phyloP scores from a whole-genome alignment of 2,329 filamentous ascomycete species.

The Fonsecaea pedrosoi region DNA sequence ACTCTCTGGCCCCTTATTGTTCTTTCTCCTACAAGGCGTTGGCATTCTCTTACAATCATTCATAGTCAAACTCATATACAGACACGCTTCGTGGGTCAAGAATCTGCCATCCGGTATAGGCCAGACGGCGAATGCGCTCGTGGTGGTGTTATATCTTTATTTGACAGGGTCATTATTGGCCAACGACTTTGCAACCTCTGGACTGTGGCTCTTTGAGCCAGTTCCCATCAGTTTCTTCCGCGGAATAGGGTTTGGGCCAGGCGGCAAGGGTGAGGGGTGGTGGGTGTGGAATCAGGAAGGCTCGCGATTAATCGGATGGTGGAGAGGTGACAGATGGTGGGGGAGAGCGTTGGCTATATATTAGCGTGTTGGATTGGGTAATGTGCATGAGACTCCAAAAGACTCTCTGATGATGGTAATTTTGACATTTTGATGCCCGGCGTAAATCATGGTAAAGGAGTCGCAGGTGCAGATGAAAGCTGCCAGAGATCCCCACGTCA shows the following conservation, averaged over 20 bases:
- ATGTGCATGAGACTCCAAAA: not conserved
- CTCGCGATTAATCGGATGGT: constrained; percentile 35
- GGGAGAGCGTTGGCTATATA: constrained; percentile 40
- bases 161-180: constrained; percentile 69
- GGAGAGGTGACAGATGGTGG: constrained; percentile 39
- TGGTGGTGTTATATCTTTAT: constrained; percentile 71
- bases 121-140: constrained; percentile 65
- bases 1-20: constrained; percentile 61
- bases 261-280: constrained; percentile 62
- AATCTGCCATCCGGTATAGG: constrained; percentile 56
- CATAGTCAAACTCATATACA: constrained; percentile 42
- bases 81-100: constrained; percentile 45
- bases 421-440: not conserved
- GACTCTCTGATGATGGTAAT: not conserved
- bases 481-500: not conserved
- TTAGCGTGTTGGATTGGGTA: constrained; percentile 2
- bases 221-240: constrained; percentile 77
- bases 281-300: constrained; percentile 65
- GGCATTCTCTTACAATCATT: constrained; percentile 69
- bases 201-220: constrained; percentile 81
- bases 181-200: constrained; percentile 76
- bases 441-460: not conserved
- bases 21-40: constrained; percentile 74
- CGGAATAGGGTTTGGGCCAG: constrained; percentile 67
- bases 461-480: not conserved